Evolutionary conservation across 108 stramenopile species (phyloP).

Genomic region (Pinguiococcus pyrenoidosus): DNA sequence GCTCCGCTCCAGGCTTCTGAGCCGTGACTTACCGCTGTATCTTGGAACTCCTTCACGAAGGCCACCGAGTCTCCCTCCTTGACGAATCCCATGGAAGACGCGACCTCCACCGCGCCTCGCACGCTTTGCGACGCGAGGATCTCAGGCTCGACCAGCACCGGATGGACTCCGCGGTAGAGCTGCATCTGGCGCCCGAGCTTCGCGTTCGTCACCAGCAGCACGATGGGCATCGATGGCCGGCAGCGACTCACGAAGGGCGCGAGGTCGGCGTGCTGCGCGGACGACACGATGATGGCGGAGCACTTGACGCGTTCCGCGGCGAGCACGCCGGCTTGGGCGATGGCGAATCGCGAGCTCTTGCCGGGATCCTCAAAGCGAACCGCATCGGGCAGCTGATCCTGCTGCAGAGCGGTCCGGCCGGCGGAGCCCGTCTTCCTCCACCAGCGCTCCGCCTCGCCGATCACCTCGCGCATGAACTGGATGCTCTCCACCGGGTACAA

Average conservation of each 20-base stretch:
- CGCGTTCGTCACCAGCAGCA: background rate
- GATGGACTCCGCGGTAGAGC: constrained; percentile 1
- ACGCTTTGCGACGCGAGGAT: too few species aligned
- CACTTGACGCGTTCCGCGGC: too few species aligned
- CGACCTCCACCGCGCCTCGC: too few species aligned
- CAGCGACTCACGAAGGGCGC: background rate
- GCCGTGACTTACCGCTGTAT: too few species aligned
- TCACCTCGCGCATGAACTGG: background rate
- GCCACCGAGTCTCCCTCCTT: too few species aligned
- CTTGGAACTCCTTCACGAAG: too few species aligned
- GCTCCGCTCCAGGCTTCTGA: too few species aligned
- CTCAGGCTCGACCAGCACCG: too few species aligned
- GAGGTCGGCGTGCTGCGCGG: too few species aligned
- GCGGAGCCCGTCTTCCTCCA: background rate
- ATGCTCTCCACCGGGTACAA: background rate
- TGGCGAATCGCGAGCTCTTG: background rate
- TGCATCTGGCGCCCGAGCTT: background rate
- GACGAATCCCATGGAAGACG: too few species aligned
- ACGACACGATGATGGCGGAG: too few species aligned
- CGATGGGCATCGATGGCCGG: background rate
- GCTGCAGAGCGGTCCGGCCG: background rate
- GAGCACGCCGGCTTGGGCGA: background rate
- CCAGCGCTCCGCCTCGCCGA: background rate
- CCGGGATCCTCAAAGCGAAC: background rate
- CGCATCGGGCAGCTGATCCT: background rate